Conservation (phyloP, 108 stramenopile genomes). For the Aurantiochytrium sp. region DNA sequence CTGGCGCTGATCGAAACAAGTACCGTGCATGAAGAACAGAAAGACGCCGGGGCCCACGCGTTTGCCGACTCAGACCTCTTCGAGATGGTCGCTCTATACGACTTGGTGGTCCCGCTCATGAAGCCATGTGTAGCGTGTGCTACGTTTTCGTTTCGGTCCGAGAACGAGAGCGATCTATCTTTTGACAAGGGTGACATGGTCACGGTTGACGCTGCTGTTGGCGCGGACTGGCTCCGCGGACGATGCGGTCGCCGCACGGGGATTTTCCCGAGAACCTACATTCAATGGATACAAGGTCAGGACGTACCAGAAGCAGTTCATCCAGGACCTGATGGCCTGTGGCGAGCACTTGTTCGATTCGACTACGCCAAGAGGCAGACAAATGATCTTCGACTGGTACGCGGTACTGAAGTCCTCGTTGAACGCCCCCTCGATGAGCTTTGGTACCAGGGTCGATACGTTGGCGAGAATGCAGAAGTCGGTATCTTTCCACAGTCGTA, state of each 20-base stretch:
- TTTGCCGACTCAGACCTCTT: no score
- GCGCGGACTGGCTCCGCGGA: not conserved
- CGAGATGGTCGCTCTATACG: not conserved
- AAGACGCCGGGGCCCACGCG: no score
- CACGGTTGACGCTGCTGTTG: not conserved
- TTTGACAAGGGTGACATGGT: not conserved
- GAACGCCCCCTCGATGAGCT: not conserved
- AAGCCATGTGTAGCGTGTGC: not conserved
- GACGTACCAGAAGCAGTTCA: not conserved
- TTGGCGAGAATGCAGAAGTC: no score
- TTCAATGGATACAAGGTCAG: not conserved
- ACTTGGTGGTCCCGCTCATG: not conserved
- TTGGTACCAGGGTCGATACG: not conserved
- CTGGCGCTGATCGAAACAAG: no score
- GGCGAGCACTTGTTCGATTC: not conserved
- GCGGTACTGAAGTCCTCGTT: not conserved
- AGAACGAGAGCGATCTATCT: not conserved
- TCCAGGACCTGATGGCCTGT: not conserved
- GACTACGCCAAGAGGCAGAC: not conserved
- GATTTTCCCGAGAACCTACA: not conserved
- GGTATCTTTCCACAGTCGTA: not conserved
- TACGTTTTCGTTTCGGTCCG: not conserved
- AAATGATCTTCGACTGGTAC: not conserved
- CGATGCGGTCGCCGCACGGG: not conserved
- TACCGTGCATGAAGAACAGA: no score